phyloP scores from a whole-genome alignment of 805 yeast genomes.

The Wickerhamiella dianesei region DNA sequence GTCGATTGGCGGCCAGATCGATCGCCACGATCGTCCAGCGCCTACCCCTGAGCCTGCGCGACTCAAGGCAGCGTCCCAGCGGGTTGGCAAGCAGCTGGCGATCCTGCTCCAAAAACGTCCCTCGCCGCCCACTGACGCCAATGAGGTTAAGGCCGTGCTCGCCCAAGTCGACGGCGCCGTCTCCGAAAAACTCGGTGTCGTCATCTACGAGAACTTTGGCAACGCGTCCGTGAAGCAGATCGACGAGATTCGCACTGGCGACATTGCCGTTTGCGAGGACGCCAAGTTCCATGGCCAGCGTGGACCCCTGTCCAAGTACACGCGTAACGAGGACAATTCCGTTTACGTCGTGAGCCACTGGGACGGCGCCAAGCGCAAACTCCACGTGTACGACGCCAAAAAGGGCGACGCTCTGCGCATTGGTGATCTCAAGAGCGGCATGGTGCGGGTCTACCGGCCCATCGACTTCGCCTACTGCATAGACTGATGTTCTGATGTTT shows the following conservation, averaged over 20 bases:
- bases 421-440: conserved; percentile 64
- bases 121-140: background rate
- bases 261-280: conserved; percentile 59
- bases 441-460: conserved; percentile 63
- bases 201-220: conserved; percentile 43
- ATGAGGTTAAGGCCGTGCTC: background rate
- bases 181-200: conserved; percentile 39
- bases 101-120: conserved; percentile 23
- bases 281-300: conserved; percentile 61
- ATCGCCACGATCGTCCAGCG: conserved; percentile 23
- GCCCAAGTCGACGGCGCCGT: background rate
- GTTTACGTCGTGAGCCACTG: conserved; percentile 51
- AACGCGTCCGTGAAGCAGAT: conserved; percentile 37
- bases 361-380: conserved; percentile 50
- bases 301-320: conserved; percentile 42
- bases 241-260: conserved; percentile 70
- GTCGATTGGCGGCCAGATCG: conserved; percentile 31
- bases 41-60: conserved; percentile 35
- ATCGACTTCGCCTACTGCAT: conserved; percentile 33
- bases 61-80: conserved; percentile 36
- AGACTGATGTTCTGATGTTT: no score
- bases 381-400: conserved; percentile 26
- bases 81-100: conserved; percentile 40
- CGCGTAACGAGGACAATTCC: conserved; percentile 45
- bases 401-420: conserved; percentile 52